Base-by-base conservation (phyloP, 257 asterid species). In the Plantago major region DNA sequence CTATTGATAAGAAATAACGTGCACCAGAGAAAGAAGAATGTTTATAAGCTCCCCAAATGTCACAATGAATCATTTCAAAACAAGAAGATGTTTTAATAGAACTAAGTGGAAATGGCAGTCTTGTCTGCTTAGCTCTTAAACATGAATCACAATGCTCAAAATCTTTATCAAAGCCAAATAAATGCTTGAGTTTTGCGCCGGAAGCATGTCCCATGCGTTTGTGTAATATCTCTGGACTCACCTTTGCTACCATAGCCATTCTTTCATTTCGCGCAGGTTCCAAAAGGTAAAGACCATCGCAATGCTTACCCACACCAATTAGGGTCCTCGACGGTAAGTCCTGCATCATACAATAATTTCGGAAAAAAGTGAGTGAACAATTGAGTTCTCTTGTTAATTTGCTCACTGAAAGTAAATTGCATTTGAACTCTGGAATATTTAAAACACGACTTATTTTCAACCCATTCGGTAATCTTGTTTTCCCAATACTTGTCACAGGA, bases 381-480 rank as follows among this genome's bases (percentile, higher is more conserved):
- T 56, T 64, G 17, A 60, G 13, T 11, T 54, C 59, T 11, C 12
- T n/a, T 0, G 65, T 60, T n/a, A 66, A 47, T 1, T 52, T 60
- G 16, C 55, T 46, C 4, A 71, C 76, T 5, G 30, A 71, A 10
- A 71, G 7, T 1, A 65, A 42, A 28, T 66, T 66, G 55, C 26
- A 54, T 5, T 7, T 4, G 15, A 68, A 51, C 13, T 51, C 15
- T 1, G 60, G 60, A 37, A 67, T 18, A 3, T 28, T 7, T 0
- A 67, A 33, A n/a, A 66, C 44, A 0, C 48, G 28, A 5, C 22
- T 17, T 12, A 47, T 14, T 3, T 6, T 12, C 5, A 47, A n/a
- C 10, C 16, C 53, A 12, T 14, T 12, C 53, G 26, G 18, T 47
- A 47, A n/a, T 3, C 4, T 3, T 7, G 16, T 17, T 12, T 5